phyloP scores from a whole-genome alignment of 2,329 filamentous ascomycete species.

The Drechslera avenae region DNA sequence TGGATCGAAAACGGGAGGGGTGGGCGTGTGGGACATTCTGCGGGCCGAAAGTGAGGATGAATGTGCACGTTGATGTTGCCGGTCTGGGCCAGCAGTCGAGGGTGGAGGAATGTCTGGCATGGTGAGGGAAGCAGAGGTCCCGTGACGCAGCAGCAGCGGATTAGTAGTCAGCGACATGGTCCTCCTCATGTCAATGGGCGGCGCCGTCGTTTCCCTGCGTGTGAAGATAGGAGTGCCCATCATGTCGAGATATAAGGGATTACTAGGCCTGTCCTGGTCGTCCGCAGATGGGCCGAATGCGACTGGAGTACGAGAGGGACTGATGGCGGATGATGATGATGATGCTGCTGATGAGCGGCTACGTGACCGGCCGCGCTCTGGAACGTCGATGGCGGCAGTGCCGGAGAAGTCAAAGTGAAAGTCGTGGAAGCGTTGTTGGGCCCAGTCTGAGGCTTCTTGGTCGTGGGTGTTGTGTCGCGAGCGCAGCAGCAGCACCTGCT shows the following conservation, averaged over 20 bases:
- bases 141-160: slow-evolving; percentile 62
- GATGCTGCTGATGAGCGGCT: slow-evolving; percentile 25
- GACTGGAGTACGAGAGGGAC: no score
- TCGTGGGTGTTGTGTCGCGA: slow-evolving; percentile 22
- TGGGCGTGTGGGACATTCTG: slow-evolving; percentile 35
- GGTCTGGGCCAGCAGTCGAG: slow-evolving; percentile 34
- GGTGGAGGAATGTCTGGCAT: slow-evolving; percentile 44
- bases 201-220: slow-evolving; percentile 18
- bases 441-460: slow-evolving; percentile 19
- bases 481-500: slow-evolving; percentile 65
- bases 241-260: slow-evolving; percentile 35
- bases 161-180: slow-evolving; percentile 73
- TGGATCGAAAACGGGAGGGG: slow-evolving; percentile 59
- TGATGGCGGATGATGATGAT: neutral
- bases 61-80: slow-evolving; percentile 40
- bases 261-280: slow-evolving; percentile 25
- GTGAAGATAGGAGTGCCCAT: slow-evolving; percentile 31
- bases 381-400: slow-evolving; percentile 7
- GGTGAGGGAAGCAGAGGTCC: slow-evolving; percentile 49
- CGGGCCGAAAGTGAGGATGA: slow-evolving; percentile 38
- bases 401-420: slow-evolving; percentile 38
- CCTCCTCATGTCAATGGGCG: slow-evolving; percentile 54
- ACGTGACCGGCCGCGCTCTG: slow-evolving; percentile 21
- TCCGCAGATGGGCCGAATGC: slow-evolving; percentile 9
- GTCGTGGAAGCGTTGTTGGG: slow-evolving; percentile 39